A percentile compares a stretch with the other conserved stretches of the same genome.
These are phyloP conservation scores for Solanum chiquidenum DNA, from an alignment of 257 asterid genomes.

Conservation along the genomic window DNA sequence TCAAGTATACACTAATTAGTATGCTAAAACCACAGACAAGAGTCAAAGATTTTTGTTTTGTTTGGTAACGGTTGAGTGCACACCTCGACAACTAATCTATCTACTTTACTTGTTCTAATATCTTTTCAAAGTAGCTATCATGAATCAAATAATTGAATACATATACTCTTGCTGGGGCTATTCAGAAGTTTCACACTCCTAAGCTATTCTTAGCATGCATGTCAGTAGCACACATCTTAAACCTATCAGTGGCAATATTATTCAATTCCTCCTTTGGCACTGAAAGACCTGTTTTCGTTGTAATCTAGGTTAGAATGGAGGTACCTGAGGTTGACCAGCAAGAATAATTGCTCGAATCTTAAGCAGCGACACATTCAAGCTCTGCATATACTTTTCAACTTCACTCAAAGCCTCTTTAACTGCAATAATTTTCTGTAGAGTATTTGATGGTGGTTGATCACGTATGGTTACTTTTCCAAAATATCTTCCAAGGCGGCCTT, in stretches of 20 bases:
- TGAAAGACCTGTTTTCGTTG: background rate
- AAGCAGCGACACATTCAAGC: conserved; percentile 67
- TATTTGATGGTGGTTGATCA: conserved; percentile 95
- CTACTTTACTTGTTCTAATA: background rate
- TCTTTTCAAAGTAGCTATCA: background rate
- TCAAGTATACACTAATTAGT: background rate
- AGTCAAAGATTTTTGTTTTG: background rate
- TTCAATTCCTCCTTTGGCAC: background rate
- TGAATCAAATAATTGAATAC: background rate
- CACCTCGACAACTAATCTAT: background rate
- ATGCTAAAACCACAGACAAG: background rate
- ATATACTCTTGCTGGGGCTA: background rate
- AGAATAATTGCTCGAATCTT: conserved; percentile 74
- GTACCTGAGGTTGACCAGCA: conserved; percentile 94
- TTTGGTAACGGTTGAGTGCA: background rate
- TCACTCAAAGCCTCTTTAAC: conserved; percentile 90
- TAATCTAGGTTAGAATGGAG: background rate
- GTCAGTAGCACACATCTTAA: background rate
- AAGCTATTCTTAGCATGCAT: background rate
- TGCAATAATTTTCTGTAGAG: conserved; percentile 85
- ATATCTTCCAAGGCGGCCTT: conserved; percentile 92
- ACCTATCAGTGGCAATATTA: background rate
- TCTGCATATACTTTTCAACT: conserved; percentile 74
- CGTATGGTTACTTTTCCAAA: conserved; percentile 80
- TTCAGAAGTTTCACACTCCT: background rate